Evolutionary conservation across 2,329 filamentous ascomycete species (phyloP), one percentile per base, ranked within the genome.

Genomic region (Curvularia lunata): DNA sequence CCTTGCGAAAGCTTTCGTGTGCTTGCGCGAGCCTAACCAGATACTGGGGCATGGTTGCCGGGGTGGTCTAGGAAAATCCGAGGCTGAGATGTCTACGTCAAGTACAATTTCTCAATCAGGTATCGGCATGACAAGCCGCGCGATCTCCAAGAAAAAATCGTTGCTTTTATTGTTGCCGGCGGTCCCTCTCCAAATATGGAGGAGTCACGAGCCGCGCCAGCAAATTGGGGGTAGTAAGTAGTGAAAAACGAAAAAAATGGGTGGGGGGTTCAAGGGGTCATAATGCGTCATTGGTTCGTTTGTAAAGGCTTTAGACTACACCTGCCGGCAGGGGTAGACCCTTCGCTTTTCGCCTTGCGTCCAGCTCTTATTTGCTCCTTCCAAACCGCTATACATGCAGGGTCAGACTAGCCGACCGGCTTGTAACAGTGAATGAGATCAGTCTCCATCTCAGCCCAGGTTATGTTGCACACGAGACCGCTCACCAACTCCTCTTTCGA

Each of bases 11-110:
- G n/a, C 86, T 89, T 80, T 97, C 92, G 76, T 98, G 93, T 57
- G 85, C 83, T 77, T 98, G 95, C 43, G 89, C 90, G 74, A 98
- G 92, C 68, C 94, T 91, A 63, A 99, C 88, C 59, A 99, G 84
- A 72, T 91, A 98, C 61, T 96, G 86, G 86, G 72, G 73, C 74
- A 77, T 77, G 30, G 37, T 59, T 59, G 34, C 16, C 34, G 16
- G 34, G 34, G 34, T 18, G 34, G 16, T n/a, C 34, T 2, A 37
- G 5, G 32, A 18, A 37, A 37, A 37, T 37, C 16, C 13, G 34
- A 37, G 34, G 16, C 34, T 18, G 34, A 37, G 34, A 37, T 37
- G 16, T 37, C 34, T 21, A 43, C 5, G 28, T 10, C 30, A 23
- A 16, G 28, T 12, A 23, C 1, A 21, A 40, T 42, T 19, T 16